Evolutionary conservation across 108 stramenopile species (phyloP).

Genomic region (Seminavis robusta): DNA sequence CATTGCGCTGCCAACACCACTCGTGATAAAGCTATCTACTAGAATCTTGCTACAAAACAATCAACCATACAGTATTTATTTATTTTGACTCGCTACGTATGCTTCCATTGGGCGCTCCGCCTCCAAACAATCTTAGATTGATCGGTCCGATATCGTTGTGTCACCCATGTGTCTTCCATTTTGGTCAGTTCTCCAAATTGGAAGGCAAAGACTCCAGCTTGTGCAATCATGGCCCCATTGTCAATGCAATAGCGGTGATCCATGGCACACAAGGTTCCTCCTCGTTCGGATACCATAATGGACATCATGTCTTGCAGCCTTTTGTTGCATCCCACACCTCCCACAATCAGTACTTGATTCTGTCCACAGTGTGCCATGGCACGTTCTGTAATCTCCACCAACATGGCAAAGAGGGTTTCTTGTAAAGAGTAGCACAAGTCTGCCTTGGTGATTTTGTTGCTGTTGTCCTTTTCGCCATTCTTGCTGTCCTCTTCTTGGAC

Average conservation of each 20-base stretch:
- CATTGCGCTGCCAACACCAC: too few relatives aligned
- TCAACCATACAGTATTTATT: too few relatives aligned
- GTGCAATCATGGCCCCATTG: slow-evolving; percentile 99
- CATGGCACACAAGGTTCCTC: slow-evolving; percentile 93
- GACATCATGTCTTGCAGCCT: slow-evolving; percentile 98
- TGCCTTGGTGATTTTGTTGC: slow-evolving; percentile 69
- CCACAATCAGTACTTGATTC: slow-evolving; percentile 93
- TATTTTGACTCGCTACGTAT: not conserved
- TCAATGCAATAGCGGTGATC: slow-evolving; percentile 99
- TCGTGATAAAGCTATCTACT: too few relatives aligned
- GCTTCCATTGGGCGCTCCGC: slow-evolving; percentile 14
- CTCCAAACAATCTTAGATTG: slow-evolving; percentile 88
- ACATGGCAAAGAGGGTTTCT: slow-evolving; percentile 99
- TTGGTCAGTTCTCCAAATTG: slow-evolving; percentile 83
- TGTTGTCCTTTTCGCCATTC: slow-evolving; percentile 28
- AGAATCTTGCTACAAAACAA: too few relatives aligned
- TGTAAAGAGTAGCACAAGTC: slow-evolving; percentile 97
- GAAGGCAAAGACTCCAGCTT: slow-evolving; percentile 96
- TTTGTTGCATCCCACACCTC: slow-evolving; percentile 98
- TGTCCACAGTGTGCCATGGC: slow-evolving; percentile 97
- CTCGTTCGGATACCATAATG: slow-evolving; percentile 88
- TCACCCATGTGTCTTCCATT: slow-evolving; percentile 86
- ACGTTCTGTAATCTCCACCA: slow-evolving; percentile 98
- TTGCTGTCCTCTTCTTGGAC: too few relatives aligned
- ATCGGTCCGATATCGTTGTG: slow-evolving; percentile 95